These are phyloP conservation scores for Stagonosporopsis vannaccii DNA, from an alignment of 2,329 filamentous ascomycete genomes.

Conservation along the genomic window DNA sequence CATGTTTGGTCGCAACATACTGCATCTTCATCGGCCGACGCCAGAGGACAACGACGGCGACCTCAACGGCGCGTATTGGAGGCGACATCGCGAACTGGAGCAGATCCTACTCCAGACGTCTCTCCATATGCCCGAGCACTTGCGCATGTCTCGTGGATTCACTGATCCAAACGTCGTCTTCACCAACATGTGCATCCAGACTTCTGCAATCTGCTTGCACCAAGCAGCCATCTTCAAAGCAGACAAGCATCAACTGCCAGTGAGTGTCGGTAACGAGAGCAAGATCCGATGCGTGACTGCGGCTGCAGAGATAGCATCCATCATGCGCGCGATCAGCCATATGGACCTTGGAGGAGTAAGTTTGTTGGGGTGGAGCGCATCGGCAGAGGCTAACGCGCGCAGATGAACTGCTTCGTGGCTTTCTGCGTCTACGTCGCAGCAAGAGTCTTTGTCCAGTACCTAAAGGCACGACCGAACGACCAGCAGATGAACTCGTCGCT, in stretches of 20 bases:
- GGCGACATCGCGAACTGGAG: slow-evolving; percentile 86
- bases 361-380: slow-evolving; percentile 14
- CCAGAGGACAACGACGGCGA: slow-evolving; percentile 83
- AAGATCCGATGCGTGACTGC: slow-evolving; percentile 93
- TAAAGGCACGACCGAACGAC: slow-evolving; percentile 93
- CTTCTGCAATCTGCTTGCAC: slow-evolving; percentile 95
- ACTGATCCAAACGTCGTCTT: slow-evolving; percentile 86
- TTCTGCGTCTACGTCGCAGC: slow-evolving; percentile 97
- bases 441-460: slow-evolving; percentile 91
- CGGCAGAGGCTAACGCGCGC: slow-evolving; percentile 25
- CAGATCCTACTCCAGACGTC: slow-evolving; percentile 88
- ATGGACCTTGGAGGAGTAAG: slow-evolving; percentile 82
- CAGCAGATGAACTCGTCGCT: slow-evolving; percentile 78
- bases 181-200: slow-evolving; percentile 96
- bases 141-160: slow-evolving; percentile 80
- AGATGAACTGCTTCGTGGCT: slow-evolving; percentile 96
- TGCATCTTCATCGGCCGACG: slow-evolving; percentile 88
- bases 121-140: slow-evolving; percentile 77
- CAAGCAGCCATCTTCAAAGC: slow-evolving; percentile 98
- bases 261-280: slow-evolving; percentile 82
- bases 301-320: slow-evolving; percentile 89
- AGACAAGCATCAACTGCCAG: slow-evolving; percentile 82
- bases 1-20: slow-evolving; percentile 88
- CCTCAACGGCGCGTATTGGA: slow-evolving; percentile 95
- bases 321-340: slow-evolving; percentile 95